A percentile compares a stretch with the other conserved stretches of the same genome.
Evolutionary conservation across 2,329 filamentous ascomycete genomes (phyloP).

Genomic region (Botrytis porri): DNA sequence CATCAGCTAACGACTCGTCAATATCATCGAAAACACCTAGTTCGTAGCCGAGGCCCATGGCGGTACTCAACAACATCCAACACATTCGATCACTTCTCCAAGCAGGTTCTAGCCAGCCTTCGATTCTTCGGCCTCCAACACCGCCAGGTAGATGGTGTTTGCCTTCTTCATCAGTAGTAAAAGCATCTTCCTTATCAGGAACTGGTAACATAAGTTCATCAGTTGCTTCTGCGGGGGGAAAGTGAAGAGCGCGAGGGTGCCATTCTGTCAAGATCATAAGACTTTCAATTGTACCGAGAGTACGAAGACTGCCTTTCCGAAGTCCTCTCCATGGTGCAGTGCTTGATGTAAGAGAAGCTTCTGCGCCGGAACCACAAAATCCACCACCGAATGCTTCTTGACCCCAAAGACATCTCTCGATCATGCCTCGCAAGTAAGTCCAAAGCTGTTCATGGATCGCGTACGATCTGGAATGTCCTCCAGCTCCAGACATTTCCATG

Average conservation of each 20-base stretch:
- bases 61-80: slow-evolving; percentile 94
- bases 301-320: slow-evolving; percentile 76
- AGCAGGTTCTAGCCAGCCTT: slow-evolving; percentile 94
- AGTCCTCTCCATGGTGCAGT: slow-evolving; percentile 69
- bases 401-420: slow-evolving; percentile 90
- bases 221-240: slow-evolving; percentile 76
- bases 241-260: slow-evolving; percentile 93
- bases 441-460: slow-evolving; percentile 94
- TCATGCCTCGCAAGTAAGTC: slow-evolving; percentile 92
- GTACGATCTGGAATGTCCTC: slow-evolving; percentile 78
- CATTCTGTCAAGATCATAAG: slow-evolving; percentile 93
- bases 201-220: slow-evolving; percentile 65
- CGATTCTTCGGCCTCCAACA: slow-evolving; percentile 80
- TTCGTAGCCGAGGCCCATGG: slow-evolving; percentile 86
- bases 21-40: slow-evolving; percentile 93
- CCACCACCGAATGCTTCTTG: slow-evolving; percentile 93
- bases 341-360: slow-evolving; percentile 59
- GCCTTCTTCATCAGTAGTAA: slow-evolving; percentile 46
- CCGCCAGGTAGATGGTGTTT: slow-evolving; percentile 46
- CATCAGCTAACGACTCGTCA: slow-evolving; percentile 62
- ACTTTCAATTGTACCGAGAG: slow-evolving; percentile 90
- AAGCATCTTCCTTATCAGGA: slow-evolving; percentile 47
- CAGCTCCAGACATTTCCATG: slow-evolving; percentile 73
- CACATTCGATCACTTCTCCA: slow-evolving; percentile 95
- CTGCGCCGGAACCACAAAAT: slow-evolving; percentile 70